Evolutionary conservation across 441 rosid genomes (phyloP), one percentile per base, ranked within the genome.

Genomic region (Brassica hybrid): DNA sequence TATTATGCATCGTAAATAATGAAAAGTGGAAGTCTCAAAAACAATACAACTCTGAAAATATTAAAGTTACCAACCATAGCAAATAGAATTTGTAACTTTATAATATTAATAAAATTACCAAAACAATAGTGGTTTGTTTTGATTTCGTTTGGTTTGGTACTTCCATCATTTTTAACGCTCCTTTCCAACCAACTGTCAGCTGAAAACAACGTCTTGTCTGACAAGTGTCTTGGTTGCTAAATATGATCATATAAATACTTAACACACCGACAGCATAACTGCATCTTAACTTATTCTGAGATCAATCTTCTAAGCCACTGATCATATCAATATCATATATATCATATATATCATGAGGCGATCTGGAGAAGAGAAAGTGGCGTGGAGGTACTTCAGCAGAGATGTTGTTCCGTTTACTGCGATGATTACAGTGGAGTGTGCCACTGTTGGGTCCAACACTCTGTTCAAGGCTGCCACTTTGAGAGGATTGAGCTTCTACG

Each of bases 391-490:
- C 36, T 18, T 73, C 0, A 30, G 6, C 19, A 52, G 36, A 64
- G 76, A 73, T 73, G 52, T 73, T 73, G 14, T 64, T 23, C 76
- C 76, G 6, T 73, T 73, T 64, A 63, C 17, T 63, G 70, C 70
- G 4, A 64, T 73, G 76, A 0, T 73, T 3, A 16, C 16, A 0
- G 76, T 52, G 14, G 76, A 73, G 23, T 64, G 62, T 73, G 11
- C 17, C 11, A 30, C 48, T 18, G 76, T 73, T 64, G 62, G 52
- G 7, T 30, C 70, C 0, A 63, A 3, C 38, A 73, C 76, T n/a
- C 69, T 73, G 10, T 73, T 9, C 63, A 73, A 73, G 1, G 76
- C 76, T 64, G 70, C 76, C 2, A 9, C 23, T 7, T 50, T 63
- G 9, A 73, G 70, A 63, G 70, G 76, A 52, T 45, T 73, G 23